Evolutionary conservation across 23 red algal species (phyloP).

Genomic region (Agarophyton chilense): DNA sequence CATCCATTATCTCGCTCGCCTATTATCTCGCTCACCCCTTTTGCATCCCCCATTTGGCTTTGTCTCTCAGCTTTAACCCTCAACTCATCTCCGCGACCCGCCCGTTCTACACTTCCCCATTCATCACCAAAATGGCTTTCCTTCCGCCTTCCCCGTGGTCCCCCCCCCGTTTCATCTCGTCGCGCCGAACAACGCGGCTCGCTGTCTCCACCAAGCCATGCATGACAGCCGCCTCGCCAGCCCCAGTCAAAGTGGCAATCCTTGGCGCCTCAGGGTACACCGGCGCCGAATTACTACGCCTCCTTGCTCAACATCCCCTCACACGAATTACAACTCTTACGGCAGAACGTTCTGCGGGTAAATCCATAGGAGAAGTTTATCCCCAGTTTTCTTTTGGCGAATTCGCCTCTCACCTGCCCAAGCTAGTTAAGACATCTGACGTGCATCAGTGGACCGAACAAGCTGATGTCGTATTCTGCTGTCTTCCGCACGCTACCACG

Average conservation of each 20-base stretch:
- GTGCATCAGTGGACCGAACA: constrained; percentile 22
- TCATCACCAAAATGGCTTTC: constrained; percentile 4
- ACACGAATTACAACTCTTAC: constrained; percentile 66
- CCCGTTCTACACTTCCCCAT: too few species aligned
- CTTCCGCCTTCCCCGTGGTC: neutral
- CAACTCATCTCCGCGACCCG: neutral
- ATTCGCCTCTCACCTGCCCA: constrained; percentile 56
- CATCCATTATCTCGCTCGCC: neutral
- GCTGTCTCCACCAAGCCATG: neutral
- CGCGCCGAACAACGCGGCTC: neutral
- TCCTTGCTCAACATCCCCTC: constrained; percentile 75
- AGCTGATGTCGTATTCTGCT: constrained; percentile 91
- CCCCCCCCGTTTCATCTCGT: neutral
- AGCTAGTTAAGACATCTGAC: constrained; percentile 31
- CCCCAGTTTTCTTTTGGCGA: constrained; percentile 80
- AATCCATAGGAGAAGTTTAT: constrained; percentile 74
- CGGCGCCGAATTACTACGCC: constrained; percentile 85
- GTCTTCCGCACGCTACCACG: constrained; percentile 93
- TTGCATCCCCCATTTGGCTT: neutral
- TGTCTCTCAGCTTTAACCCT: neutral
- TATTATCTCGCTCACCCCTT: neutral
- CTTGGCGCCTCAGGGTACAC: constrained; percentile 97
- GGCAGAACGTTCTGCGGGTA: constrained; percentile 80
- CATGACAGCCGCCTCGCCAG: constrained; percentile 2
- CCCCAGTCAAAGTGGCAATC: constrained; percentile 77